Percentiles rank a stretch among this genome's conserved stretches.
phyloP scores from a whole-genome alignment of 1,139 yeast species.

The Scheffersomyces illinoinensis region DNA sequence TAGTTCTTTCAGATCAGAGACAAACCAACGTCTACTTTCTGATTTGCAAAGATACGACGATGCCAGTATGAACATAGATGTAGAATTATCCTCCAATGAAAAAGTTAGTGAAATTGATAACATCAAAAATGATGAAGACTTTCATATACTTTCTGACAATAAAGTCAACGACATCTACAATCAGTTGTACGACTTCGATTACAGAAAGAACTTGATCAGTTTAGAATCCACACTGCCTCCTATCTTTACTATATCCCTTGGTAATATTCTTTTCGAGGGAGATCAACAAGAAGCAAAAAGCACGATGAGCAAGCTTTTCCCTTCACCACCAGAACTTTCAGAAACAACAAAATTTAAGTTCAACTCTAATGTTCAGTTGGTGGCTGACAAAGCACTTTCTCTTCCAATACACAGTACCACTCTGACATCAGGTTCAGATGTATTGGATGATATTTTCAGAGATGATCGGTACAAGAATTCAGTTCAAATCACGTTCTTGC shows the following conservation, averaged over 20 bases:
- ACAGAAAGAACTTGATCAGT: constrained; percentile 16
- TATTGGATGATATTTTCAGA: constrained; percentile 4
- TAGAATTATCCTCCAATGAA: not conserved
- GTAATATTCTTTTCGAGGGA: constrained; percentile 33
- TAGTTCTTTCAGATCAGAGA: not conserved
- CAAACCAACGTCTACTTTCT: constrained; percentile 10
- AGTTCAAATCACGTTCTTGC: constrained; percentile 52
- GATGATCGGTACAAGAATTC: constrained; percentile 38
- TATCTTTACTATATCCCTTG: constrained; percentile 38
- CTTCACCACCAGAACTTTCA: constrained; percentile 7
- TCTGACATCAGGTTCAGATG: not conserved
- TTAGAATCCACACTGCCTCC: constrained; percentile 16
- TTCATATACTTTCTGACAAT: constrained; percentile 1
- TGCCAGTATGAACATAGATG: constrained; percentile 9
- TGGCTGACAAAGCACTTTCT: constrained; percentile 38
- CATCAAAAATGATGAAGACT: not conserved
- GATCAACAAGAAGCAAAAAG: constrained; percentile 5
- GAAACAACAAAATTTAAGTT: constrained; percentile 25
- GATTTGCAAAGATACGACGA: constrained; percentile 21
- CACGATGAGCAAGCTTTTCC: constrained; percentile 4
- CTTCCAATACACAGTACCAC: constrained; percentile 27
- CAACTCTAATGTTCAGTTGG: constrained; percentile 43
- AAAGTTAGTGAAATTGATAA: not conserved
- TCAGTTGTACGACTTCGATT: constrained; percentile 21
- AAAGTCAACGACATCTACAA: constrained; percentile 13